phyloP scores from a whole-genome alignment of 2,329 filamentous ascomycete species.

The Fusarium longipes region DNA sequence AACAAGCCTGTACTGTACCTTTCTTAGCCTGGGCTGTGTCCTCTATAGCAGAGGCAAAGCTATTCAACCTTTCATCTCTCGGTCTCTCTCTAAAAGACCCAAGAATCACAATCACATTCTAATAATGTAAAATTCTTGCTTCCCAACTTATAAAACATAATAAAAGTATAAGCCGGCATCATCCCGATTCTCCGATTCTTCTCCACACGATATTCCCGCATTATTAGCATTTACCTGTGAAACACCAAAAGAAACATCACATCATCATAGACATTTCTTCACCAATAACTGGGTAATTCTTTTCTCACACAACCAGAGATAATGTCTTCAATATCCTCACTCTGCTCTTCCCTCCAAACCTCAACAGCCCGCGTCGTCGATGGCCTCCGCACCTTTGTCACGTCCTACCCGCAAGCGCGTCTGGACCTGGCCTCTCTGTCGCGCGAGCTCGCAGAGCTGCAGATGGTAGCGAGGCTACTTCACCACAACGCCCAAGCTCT shows the following conservation, averaged over 20 bases:
- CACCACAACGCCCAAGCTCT: constrained; percentile 39
- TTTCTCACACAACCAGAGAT: background rate
- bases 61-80: background rate
- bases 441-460: constrained; percentile 46
- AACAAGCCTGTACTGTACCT: constrained; percentile 16
- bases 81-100: background rate
- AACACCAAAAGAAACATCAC: constrained; percentile 14
- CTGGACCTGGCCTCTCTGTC: constrained; percentile 41
- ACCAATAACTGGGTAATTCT: too few relatives aligned
- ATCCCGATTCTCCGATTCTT: constrained; percentile 20
- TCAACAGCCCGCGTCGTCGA: constrained; percentile 34
- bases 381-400: constrained; percentile 42
- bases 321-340: constrained; percentile 29
- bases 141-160: background rate
- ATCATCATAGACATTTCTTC: constrained; percentile 3
- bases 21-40: constrained; percentile 15
- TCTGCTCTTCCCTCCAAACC: constrained; percentile 40
- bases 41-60: background rate
- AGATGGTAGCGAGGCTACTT: constrained; percentile 44
- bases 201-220: constrained; percentile 32
- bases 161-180: constrained; percentile 5
- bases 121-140: background rate
- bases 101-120: background rate
- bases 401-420: constrained; percentile 41
- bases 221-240: constrained; percentile 2